phyloP scores from a whole-genome alignment of 225 moss, liverwort and hornwort species.

The Pseudoscleropodium purum region DNA sequence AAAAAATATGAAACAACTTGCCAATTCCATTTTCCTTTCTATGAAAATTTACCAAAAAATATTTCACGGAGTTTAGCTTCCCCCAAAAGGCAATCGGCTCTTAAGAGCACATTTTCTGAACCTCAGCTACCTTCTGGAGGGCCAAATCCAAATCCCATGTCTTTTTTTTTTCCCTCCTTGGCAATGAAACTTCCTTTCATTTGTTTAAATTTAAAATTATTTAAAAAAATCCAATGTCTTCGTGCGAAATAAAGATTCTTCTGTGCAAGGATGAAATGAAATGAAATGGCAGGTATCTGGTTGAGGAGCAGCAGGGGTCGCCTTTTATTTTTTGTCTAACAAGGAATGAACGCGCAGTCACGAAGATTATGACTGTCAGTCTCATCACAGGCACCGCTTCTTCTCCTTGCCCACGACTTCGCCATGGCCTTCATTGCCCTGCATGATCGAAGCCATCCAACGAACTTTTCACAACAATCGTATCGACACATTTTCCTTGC shows the following conservation, averaged over 20 bases:
- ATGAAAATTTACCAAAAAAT: background rate
- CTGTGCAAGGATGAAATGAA: background rate
- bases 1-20: background rate
- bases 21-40: background rate
- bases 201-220: too few species aligned
- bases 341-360: background rate
- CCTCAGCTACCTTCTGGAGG: background rate
- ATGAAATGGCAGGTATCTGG: background rate
- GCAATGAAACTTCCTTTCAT: too few species aligned
- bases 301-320: too few species aligned
- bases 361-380: background rate
- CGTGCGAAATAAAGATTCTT: background rate
- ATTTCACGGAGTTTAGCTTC: background rate
- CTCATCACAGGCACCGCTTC: background rate
- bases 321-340: background rate
- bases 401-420: background rate
- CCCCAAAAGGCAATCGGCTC: fast-evolving
- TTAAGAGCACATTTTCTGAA: background rate
- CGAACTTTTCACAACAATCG: background rate
- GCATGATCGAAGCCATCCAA: background rate
- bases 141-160: too few species aligned
- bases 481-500: too few species aligned
- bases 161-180: too few species aligned
- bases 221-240: too few species aligned
- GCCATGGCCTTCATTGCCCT: background rate